Evolutionary conservation across 2,329 filamentous ascomycete species (phyloP).

Genomic region (Fusarium caatingaense): DNA sequence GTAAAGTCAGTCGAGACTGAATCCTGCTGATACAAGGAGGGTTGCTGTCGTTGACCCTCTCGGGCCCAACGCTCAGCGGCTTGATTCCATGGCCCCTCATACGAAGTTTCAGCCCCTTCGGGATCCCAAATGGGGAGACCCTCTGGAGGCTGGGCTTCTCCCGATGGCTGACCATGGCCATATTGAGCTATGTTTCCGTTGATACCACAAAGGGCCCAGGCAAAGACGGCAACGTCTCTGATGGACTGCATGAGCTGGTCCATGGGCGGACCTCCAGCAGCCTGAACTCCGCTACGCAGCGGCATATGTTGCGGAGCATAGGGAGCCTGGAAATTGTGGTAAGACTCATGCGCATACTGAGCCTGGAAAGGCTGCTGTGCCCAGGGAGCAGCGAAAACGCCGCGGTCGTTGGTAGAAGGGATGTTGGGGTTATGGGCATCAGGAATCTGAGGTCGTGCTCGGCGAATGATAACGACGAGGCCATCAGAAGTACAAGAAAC

Average conservation of each 20-base stretch:
- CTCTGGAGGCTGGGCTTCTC: slow-evolving; percentile 68
- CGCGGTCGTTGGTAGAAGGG: slow-evolving; percentile 64
- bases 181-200: slow-evolving; percentile 78
- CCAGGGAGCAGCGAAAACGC: slow-evolving; percentile 85
- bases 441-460: slow-evolving; percentile 77
- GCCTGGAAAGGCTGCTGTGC: slow-evolving; percentile 72
- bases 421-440: slow-evolving; percentile 61
- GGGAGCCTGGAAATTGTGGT: slow-evolving; percentile 45
- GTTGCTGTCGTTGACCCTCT: slow-evolving; percentile 15
- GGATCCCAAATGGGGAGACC: slow-evolving; percentile 47
- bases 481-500: slow-evolving; percentile 92
- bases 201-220: slow-evolving; percentile 85
- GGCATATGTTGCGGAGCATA: slow-evolving; percentile 59
- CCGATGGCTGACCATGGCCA: slow-evolving; percentile 69
- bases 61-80: slow-evolving; percentile 40
- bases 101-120: slow-evolving; percentile 23
- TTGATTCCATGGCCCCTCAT: slow-evolving; percentile 43
- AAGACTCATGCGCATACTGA: slow-evolving; percentile 53
- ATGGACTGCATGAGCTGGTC: slow-evolving; percentile 82
- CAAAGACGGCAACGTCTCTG: slow-evolving; percentile 87
- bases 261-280: slow-evolving; percentile 64
- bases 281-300: slow-evolving; percentile 57
- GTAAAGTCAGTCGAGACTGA: slow-evolving; percentile 6
- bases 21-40: slow-evolving; percentile 1
- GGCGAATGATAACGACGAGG: slow-evolving; percentile 82